These are phyloP conservation scores for Coemansia sp. DNA, from an alignment of 192 early-diverging fungal species.

Conservation along the genomic window DNA sequence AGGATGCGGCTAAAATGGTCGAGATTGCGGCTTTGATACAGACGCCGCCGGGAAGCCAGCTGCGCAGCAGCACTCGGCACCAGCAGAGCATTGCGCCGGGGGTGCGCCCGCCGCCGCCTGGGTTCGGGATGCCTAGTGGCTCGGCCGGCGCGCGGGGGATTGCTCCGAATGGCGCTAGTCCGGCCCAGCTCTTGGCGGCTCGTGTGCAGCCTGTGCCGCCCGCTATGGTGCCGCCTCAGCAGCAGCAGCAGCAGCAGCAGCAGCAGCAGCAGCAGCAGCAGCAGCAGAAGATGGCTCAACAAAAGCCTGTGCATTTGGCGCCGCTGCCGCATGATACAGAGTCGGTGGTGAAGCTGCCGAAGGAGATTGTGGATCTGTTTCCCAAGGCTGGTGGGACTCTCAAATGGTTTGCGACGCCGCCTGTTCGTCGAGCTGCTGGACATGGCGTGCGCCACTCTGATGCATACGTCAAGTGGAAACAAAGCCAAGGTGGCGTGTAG, in stretches of 20 bases:
- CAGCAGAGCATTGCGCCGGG: slow-evolving; percentile 3
- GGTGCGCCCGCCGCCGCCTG: background rate
- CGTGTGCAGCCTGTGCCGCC: slow-evolving; percentile 1
- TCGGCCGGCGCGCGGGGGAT: background rate
- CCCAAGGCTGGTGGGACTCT: slow-evolving; percentile 30
- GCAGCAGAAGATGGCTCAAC: slow-evolving; percentile 12
- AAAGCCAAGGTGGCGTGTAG: slow-evolving; percentile 22
- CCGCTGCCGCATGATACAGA: slow-evolving; percentile 22
- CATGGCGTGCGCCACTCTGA: slow-evolving; percentile 19
- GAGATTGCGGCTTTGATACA: slow-evolving; percentile 21
- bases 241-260: background rate
- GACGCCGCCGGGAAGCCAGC: slow-evolving; percentile 4
- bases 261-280: background rate
- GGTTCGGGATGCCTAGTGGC: background rate
- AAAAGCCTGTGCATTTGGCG: background rate
- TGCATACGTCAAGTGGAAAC: slow-evolving; percentile 31
- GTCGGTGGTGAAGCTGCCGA: slow-evolving; percentile 24
- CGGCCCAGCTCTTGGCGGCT: slow-evolving; percentile 2
- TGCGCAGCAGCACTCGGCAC: background rate
- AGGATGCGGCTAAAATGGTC: slow-evolving; percentile 32
- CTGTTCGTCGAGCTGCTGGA: slow-evolving; percentile 3
- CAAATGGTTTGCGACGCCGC: slow-evolving; percentile 45
- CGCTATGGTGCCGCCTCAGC: background rate
- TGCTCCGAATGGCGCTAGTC: background rate
- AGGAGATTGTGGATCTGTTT: slow-evolving; percentile 34